Evolutionary conservation across 805 yeast species (phyloP).

Genomic region (Sugiyamaella lignohabitans): DNA sequence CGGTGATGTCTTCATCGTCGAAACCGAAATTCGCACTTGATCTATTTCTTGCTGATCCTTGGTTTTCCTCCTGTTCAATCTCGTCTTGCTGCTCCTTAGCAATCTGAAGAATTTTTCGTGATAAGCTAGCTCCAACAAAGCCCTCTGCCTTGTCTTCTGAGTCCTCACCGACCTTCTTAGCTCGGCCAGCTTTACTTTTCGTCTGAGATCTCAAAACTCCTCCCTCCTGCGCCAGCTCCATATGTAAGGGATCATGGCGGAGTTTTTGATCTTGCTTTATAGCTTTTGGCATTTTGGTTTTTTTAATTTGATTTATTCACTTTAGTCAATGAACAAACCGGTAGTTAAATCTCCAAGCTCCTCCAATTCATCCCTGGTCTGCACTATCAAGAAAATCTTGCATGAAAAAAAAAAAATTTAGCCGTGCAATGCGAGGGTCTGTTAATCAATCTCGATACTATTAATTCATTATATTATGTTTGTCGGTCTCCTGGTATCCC

Average conservation of each 20-base stretch:
- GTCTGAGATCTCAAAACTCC: slow-evolving; percentile 56
- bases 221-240: slow-evolving; percentile 66
- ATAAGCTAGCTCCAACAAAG: slow-evolving; percentile 70
- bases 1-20: slow-evolving; percentile 43
- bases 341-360: too few relatives aligned
- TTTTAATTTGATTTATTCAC: too few relatives aligned
- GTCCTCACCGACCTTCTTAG: slow-evolving; percentile 28
- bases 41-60: slow-evolving; percentile 29
- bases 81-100: slow-evolving; percentile 95
- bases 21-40: slow-evolving; percentile 42
- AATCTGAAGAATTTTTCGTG: slow-evolving; percentile 78
- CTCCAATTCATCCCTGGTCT: too few relatives aligned
- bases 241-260: slow-evolving; percentile 76
- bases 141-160: slow-evolving; percentile 50
- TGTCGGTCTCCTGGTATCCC: too few relatives aligned
- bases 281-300: slow-evolving; percentile 19
- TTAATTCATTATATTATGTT: too few relatives aligned
- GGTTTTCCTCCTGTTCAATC: slow-evolving; percentile 60
- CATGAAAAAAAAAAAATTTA: background rate
- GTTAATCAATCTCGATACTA: background rate
- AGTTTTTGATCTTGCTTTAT: slow-evolving; percentile 35
- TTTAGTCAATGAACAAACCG: too few relatives aligned
- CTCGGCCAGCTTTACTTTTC: slow-evolving; percentile 32
- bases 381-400: too few relatives aligned
- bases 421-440: background rate